Evolutionary conservation across 257 asterid genomes (phyloP).

Genomic region (Thymus quinquecostatus): DNA sequence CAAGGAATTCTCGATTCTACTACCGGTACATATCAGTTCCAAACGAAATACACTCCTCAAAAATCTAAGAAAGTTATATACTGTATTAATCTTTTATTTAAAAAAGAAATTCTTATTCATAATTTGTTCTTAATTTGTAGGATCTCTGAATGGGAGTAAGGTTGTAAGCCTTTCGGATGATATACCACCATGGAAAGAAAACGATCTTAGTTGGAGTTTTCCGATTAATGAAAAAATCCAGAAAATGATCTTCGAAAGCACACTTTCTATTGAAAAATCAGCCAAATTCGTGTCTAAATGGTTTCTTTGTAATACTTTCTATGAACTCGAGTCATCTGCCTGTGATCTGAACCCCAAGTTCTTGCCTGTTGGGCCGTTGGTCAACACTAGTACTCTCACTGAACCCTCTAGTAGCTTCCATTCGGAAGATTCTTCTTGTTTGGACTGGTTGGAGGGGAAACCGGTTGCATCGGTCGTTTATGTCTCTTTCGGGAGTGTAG

Average conservation of each 20-base stretch:
- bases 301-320: constrained; percentile 31
- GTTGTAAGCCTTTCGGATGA: constrained; percentile 18
- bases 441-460: constrained; percentile 38
- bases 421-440: constrained; percentile 34
- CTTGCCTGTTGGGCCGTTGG: constrained; percentile 32
- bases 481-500: constrained; percentile 44
- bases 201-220: constrained; percentile 30
- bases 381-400: neutral
- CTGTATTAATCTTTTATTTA: no score
- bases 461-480: constrained; percentile 34
- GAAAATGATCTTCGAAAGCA: constrained; percentile 17
- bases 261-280: neutral
- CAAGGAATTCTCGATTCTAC: constrained; percentile 25
- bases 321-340: constrained; percentile 40
- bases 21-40: no score
- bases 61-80: no score
- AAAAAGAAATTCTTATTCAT: no score
- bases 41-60: no score
- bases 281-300: constrained; percentile 6
- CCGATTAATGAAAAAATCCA: constrained; percentile 1
- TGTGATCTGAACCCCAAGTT: constrained; percentile 34
- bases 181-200: constrained; percentile 28
- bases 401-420: constrained; percentile 24
- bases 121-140: constrained; percentile 5
- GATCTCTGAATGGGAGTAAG: constrained; percentile 15